Evolutionary conservation across 1,284 basidiomycete species (phyloP), one percentile per base, ranked within the genome.

Genomic region (Apiotrichum sp.): DNA sequence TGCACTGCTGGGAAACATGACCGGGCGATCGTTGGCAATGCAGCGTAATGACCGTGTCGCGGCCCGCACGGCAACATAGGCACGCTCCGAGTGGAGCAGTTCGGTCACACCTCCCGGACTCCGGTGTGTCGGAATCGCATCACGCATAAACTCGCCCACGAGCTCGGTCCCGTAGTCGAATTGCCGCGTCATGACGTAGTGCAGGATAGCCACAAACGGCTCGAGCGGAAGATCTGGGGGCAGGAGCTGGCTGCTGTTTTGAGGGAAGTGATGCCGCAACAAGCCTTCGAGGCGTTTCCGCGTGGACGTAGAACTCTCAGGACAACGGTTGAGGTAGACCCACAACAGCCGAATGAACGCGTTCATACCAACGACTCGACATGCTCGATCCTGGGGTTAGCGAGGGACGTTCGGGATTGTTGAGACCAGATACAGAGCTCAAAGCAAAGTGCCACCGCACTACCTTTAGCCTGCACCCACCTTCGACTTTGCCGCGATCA

Each of bases 241-340:
- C 58, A 83, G 80, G 38, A 90, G 78, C 6, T 78, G 72, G 2
- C 83, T 76, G 31, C 86, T 82, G 61, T 86, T 85, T 0, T 84
- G 64, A 8, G 91, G 88, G 72, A 96, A 93, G 77, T 91, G 86
- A 53, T 85, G 80, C 58, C 86, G 87, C 57, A 95, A 73, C 42
- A 95, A 71, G 0, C 77, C 77, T 62, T 97, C 93, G 38, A 98
- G 77, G 65, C 88, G 89, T 45, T 84, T 80, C 6, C 85, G 84
- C 4, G 85, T 86, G 1, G 88, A 86, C 0, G 90, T 88, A 4
- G 83, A 80, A 13, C 88, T 82, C 71, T 97, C 93, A 60, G 87
- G 85, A 68, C 92, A 95, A 16, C 93, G 87, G 69, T 92, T 93
- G 29, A 97, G 80, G 73, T 97, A 98, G 0, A 92, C 89, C 93